Conservation (phyloP, 179 eudicot species). For the Carnegiea gigantea region DNA sequence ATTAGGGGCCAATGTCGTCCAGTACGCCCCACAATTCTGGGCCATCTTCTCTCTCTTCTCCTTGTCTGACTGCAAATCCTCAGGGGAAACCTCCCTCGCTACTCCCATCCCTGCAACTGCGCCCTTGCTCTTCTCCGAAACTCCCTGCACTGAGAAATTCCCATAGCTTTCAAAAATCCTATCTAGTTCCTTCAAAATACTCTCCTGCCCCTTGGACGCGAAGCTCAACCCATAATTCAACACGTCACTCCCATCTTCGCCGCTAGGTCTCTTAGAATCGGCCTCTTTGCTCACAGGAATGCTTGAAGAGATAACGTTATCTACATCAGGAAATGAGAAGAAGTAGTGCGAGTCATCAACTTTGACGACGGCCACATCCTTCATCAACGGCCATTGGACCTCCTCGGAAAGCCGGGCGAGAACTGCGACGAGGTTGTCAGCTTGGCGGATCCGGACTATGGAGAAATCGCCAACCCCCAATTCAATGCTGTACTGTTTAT, state of each 20-base stretch:
- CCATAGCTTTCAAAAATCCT: conserved; percentile 41
- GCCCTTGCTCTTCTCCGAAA: conserved; percentile 38
- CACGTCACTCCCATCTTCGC: conserved; percentile 27
- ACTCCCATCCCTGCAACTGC: conserved; percentile 40
- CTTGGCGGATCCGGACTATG: conserved; percentile 50
- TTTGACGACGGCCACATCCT: conserved; percentile 66
- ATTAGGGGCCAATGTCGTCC: conserved; percentile 89
- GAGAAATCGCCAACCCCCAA: conserved; percentile 67
- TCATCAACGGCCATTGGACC: conserved; percentile 77
- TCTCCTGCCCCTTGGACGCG: conserved; percentile 72
- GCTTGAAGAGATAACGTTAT: too few species aligned
- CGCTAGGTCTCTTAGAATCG: background rate
- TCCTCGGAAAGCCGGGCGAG: conserved; percentile 66
- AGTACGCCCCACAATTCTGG: conserved; percentile 65
- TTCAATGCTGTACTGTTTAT: conserved; percentile 61
- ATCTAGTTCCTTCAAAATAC: conserved; percentile 51
- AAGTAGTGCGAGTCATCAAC: conserved; percentile 77
- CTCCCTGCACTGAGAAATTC: conserved; percentile 53
- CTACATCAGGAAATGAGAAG: conserved; percentile 50
- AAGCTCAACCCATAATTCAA: conserved; percentile 73
- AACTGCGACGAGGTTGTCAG: conserved; percentile 41
- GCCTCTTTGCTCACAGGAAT: too few species aligned
- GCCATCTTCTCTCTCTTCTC: conserved; percentile 56
- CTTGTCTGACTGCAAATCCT: conserved; percentile 41
- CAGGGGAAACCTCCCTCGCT: conserved; percentile 47